Evolutionary conservation across 352 stramenopile genomes (phyloP).

Genomic region (Blastocystis sp.): DNA sequence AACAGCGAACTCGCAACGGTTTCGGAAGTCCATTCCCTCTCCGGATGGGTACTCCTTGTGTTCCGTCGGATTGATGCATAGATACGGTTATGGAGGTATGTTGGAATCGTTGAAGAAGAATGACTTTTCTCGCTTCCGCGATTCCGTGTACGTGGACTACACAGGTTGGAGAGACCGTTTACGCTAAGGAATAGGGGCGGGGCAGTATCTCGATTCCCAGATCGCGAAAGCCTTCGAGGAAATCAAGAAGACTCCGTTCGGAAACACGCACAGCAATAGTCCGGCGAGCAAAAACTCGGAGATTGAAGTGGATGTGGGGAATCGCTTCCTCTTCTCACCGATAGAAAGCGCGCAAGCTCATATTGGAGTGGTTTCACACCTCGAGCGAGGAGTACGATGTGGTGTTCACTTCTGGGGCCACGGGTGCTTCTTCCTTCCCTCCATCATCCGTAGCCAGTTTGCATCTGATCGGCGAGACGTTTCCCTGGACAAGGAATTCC

Average conservation of each 20-base stretch:
- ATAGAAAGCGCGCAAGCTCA: constrained; percentile 27
- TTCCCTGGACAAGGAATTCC: constrained; percentile 51
- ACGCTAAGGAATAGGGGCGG: constrained; percentile 1
- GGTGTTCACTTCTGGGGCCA: constrained; percentile 58
- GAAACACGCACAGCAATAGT: constrained; percentile 65
- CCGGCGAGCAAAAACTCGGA: constrained; percentile 54
- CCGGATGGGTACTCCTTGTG: not conserved
- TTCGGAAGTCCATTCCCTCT: not conserved
- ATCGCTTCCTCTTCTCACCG: not conserved
- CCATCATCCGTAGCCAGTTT: not conserved
- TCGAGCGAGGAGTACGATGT: constrained; percentile 38
- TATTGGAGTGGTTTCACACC: constrained; percentile 59
- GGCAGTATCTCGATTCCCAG: constrained; percentile 58
- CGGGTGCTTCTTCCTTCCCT: not conserved
- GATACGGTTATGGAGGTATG: constrained; percentile 44
- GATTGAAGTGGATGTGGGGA: constrained; percentile 22
- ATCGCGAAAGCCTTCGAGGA: constrained; percentile 25
- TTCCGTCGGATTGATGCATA: not conserved
- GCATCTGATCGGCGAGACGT: constrained; percentile 62
- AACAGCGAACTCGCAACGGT: constrained; percentile 8
- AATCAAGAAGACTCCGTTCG: constrained; percentile 55
- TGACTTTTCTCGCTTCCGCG: constrained; percentile 46
- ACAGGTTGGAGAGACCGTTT: not conserved
- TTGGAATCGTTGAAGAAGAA: not conserved
- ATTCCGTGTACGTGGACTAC: constrained; percentile 59